Conservation (phyloP, 2,329 filamentous ascomycete genomes). For the Graphium sp. region DNA sequence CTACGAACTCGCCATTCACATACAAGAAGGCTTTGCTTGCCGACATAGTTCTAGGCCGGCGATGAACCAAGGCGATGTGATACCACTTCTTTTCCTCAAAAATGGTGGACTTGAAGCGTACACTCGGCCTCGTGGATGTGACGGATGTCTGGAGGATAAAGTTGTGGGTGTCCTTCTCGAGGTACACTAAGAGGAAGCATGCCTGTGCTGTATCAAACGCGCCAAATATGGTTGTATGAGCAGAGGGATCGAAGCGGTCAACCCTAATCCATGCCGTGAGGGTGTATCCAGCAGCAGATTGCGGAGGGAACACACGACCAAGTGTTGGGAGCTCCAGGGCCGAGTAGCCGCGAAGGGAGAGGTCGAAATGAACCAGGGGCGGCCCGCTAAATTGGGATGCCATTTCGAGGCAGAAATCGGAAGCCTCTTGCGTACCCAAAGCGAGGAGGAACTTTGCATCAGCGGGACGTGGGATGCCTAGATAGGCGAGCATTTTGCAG, state of each 20-base stretch:
- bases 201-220: conserved; percentile 84
- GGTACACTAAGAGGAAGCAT: conserved; percentile 84
- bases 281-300: conserved; percentile 68
- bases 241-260: conserved; percentile 66
- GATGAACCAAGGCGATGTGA: conserved; percentile 79
- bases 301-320: conserved; percentile 69
- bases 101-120: conserved; percentile 71
- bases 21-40: conserved; percentile 76
- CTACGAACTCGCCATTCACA: conserved; percentile 83
- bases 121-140: conserved; percentile 68
- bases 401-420: conserved; percentile 57
- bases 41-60: conserved; percentile 55
- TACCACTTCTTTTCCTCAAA: conserved; percentile 79
- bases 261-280: conserved; percentile 80
- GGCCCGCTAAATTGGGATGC: conserved; percentile 61
- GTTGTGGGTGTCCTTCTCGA: conserved; percentile 85
- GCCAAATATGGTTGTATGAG: conserved; percentile 91
- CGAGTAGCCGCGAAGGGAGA: conserved; percentile 73
- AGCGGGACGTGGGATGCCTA: conserved; percentile 66
- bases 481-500: conserved; percentile 50
- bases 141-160: conserved; percentile 95
- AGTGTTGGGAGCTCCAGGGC: conserved; percentile 83
- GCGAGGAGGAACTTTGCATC: conserved; percentile 63
- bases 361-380: conserved; percentile 83
- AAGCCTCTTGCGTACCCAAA: conserved; percentile 30